Evolutionary conservation across 306 rosid species (phyloP).

Genomic region (Morella rubra): DNA sequence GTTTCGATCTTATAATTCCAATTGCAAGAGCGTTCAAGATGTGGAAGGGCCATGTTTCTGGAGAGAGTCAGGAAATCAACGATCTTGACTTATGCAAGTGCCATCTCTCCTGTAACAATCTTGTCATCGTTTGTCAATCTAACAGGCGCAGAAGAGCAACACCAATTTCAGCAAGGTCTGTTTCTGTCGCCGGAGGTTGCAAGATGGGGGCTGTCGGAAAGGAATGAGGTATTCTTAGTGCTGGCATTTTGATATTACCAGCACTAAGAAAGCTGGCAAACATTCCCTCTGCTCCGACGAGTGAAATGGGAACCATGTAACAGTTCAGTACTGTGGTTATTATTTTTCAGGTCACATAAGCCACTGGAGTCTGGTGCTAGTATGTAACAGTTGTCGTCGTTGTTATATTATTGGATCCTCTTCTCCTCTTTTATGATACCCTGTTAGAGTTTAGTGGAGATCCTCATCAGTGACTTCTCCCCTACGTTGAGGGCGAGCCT

Average conservation of each 20-base stretch:
- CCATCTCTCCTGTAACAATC: conserved; percentile 8
- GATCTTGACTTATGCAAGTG: not conserved
- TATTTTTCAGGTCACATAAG: too few relatives aligned
- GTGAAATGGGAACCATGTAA: not conserved
- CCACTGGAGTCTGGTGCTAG: too few relatives aligned
- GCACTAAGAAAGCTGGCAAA: not conserved
- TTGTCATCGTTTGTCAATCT: not conserved
- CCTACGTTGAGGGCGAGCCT: too few relatives aligned
- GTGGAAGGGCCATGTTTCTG: not conserved
- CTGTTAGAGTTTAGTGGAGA: too few relatives aligned
- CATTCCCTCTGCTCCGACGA: not conserved
- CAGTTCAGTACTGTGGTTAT: too few relatives aligned
- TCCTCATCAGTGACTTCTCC: too few relatives aligned
- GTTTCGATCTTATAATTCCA: not conserved
- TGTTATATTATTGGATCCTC: too few relatives aligned
- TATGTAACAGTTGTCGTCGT: too few relatives aligned
- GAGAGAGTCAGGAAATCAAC: not conserved
- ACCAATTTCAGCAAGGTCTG: not conserved
- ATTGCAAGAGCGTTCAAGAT: not conserved
- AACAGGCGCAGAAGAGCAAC: not conserved
- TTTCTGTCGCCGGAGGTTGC: not conserved
- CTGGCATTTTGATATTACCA: not conserved
- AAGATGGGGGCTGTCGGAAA: not conserved
- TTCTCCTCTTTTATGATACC: too few relatives aligned
- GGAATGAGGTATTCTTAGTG: too few relatives aligned